Evolutionary conservation across 179 eudicot genomes (phyloP), one percentile per base, ranked within the genome.

Genomic region (Heliamphora pulchella): DNA sequence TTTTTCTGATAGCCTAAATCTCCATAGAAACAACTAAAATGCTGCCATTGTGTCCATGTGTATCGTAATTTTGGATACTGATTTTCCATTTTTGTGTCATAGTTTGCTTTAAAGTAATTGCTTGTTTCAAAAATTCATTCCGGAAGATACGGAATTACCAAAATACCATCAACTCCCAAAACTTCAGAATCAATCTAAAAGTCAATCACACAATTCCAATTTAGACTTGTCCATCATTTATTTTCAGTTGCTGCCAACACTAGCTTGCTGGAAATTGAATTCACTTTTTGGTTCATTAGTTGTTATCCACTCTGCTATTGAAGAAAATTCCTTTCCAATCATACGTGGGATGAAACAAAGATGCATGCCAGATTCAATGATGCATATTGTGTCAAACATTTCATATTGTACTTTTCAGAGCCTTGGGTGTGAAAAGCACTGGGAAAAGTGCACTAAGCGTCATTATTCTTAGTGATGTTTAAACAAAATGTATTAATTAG

Each of bases 1-100:
- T 17, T 72, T 48, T 71, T 50, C 41, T 71, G 43, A 20, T 71
- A 71, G 20, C 59, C 75, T 50, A 10, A 18, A 71, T 20, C 58
- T 71, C 75, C 7, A 11, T 71, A 50, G n/a, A 22, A 17, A 71
- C 75, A 48, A 71, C 59, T 48, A 71, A 71, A 59, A 59, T n/a
- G 10, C 59, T 71, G 43, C 17, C 44, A 71, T 18, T 10, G 20
- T 71, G 59, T 71, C 44, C 75, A 18, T 43, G 2, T 17, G 4
- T 71, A 50, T 18, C 20, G 17, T 14, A 10, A 11, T 70, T 70
- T n/a, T 50, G 20, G 0, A n/a, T n/a, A 18, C 1, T 71, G 11
- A 47, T 47, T 70, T 70, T 50, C 41, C 59, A 58, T 58, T 58
- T 71, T 9, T 71, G 31, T 71, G 75, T 51, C 43, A 2, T 71